phyloP scores from a whole-genome alignment of 2,329 filamentous ascomycete genomes.

The Pseudogymnoascus pannorum region DNA sequence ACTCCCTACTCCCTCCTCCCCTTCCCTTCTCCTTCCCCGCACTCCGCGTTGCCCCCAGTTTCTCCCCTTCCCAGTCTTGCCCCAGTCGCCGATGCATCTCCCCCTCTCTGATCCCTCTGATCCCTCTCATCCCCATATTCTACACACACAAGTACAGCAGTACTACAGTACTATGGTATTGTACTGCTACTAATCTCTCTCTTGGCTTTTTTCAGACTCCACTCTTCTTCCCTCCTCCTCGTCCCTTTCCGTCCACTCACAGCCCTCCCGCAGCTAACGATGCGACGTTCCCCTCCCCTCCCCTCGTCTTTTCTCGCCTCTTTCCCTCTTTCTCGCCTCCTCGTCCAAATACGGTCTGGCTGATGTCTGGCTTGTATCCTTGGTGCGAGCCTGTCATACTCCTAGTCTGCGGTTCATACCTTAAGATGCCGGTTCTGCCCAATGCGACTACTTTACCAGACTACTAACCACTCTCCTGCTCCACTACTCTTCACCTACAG shows the following conservation, averaged over 20 bases:
- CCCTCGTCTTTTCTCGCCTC: background rate
- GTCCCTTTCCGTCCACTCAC: constrained; percentile 3
- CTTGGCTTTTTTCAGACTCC: background rate
- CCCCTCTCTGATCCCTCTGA: background rate
- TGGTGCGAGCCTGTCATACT: background rate
- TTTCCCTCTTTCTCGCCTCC: constrained; percentile 7
- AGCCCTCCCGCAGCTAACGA: background rate
- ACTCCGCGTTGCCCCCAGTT: background rate
- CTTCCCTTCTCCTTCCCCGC: background rate
- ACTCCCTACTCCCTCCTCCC: background rate
- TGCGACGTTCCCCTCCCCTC: constrained; percentile 7
- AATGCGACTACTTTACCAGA: constrained; percentile 9
- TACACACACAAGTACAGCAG: background rate
- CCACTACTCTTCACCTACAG: constrained; percentile 6
- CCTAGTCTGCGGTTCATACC: constrained; percentile 4
- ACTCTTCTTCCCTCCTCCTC: background rate
- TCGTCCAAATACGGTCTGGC: constrained; percentile 1
- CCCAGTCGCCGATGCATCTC: constrained; percentile 7
- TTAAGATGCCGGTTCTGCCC: constrained; percentile 7
- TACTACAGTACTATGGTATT: background rate
- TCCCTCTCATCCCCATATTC: constrained; percentile 2
- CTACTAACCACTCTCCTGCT: constrained; percentile 1
- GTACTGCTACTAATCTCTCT: background rate
- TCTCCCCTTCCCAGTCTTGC: background rate
- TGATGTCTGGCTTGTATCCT: background rate